Evolutionary conservation across 139 green algal species (phyloP).

Genomic region (Marvania coccoides): DNA sequence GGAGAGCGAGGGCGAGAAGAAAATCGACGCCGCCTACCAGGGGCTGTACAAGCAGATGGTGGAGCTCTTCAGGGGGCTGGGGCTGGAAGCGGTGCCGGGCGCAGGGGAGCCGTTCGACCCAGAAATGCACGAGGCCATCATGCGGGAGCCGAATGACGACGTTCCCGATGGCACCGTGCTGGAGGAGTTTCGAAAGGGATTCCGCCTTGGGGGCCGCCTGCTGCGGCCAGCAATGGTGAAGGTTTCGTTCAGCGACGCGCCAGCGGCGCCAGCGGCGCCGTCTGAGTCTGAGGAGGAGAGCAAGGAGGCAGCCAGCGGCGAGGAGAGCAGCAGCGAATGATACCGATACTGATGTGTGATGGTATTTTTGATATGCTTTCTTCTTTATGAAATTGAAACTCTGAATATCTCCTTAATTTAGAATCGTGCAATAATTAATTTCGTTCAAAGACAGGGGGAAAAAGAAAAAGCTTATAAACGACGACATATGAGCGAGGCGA

Average conservation of each 20-base stretch:
- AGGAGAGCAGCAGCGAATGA: too few species aligned
- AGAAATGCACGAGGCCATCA: conserved; percentile 92
- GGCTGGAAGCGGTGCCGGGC: conserved; percentile 75
- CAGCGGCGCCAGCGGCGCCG: background rate
- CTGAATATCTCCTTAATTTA: too few species aligned
- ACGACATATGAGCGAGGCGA: too few species aligned
- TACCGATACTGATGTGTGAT: too few species aligned
- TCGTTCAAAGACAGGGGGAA: too few species aligned
- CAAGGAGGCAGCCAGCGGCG: too few species aligned
- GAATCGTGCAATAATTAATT: too few species aligned
- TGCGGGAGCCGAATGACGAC: conserved; percentile 68
- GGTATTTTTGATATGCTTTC: background rate
- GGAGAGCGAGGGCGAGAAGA: conserved; percentile 84
- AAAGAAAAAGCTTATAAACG: too few species aligned
- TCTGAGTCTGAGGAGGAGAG: background rate
- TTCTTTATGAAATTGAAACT: conserved; percentile 2
- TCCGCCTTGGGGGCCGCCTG: conserved; percentile 76
- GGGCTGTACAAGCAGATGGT: conserved; percentile 94
- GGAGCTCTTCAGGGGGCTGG: conserved; percentile 76
- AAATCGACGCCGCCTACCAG: conserved; percentile 88
- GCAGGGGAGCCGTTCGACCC: conserved; percentile 89
- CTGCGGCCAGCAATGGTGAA: conserved; percentile 96
- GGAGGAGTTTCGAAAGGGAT: conserved; percentile 93
- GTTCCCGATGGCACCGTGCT: conserved; percentile 77
- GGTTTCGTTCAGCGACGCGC: conserved; percentile 43